phyloP scores from a whole-genome alignment of 2,329 filamentous ascomycete genomes.

The Colletotrichum liriopes region DNA sequence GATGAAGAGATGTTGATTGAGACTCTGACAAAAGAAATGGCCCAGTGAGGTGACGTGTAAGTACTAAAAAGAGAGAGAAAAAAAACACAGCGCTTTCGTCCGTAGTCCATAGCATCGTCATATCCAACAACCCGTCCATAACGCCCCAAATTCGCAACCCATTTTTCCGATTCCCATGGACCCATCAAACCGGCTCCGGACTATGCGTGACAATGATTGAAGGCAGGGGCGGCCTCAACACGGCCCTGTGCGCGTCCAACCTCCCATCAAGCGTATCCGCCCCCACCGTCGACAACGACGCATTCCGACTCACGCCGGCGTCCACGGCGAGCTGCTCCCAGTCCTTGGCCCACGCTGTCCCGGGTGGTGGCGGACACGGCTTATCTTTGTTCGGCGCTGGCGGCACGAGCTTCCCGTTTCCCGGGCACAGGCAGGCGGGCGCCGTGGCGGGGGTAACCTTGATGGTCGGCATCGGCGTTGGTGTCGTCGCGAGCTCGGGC shows the following conservation, averaged over 20 bases:
- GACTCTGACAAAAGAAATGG: constrained; percentile 5
- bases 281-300: constrained; percentile 29
- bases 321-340: constrained; percentile 44
- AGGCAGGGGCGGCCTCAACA: constrained; percentile 34
- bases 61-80: not conserved
- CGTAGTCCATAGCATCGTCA: constrained; percentile 1
- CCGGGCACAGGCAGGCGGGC: constrained; percentile 39
- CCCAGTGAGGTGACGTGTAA: constrained; percentile 4
- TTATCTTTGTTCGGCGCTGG: constrained; percentile 19
- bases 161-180: not conserved
- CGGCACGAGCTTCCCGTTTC: constrained; percentile 30
- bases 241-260: not conserved
- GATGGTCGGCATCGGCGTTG: not conserved
- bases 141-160: not conserved
- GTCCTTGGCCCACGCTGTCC: constrained; percentile 43
- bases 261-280: constrained; percentile 23
- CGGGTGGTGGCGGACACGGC: constrained; percentile 40
- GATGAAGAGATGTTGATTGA: not conserved
- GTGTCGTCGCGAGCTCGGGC: constrained; percentile 31
- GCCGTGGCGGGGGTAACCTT: constrained; percentile 29
- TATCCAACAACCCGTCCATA: not conserved
- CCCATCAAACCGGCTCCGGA: constrained; percentile 21
- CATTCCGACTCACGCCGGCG: constrained; percentile 38
- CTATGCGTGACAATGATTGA: constrained; percentile 42
- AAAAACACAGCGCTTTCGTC: not conserved